Conservation (phyloP, 73 alveolate species). For the Tetrahymena elliotti region DNA sequence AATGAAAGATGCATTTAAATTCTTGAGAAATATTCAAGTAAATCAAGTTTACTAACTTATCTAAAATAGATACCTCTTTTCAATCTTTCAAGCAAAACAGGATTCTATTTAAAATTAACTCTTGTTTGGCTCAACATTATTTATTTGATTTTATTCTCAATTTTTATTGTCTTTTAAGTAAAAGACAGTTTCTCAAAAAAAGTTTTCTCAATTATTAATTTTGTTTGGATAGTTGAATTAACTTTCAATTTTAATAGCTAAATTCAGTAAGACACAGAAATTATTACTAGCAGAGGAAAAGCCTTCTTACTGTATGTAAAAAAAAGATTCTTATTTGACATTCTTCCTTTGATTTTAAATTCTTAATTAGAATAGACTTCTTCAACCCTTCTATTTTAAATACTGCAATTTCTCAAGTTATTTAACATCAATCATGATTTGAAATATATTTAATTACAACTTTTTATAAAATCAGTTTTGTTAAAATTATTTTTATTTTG, state of each 20-base stretch:
- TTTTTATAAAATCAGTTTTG: neutral
- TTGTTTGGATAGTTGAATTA: neutral
- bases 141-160: neutral
- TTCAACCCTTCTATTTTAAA: neutral
- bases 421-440: neutral
- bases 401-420: neutral
- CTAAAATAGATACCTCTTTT: neutral
- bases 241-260: neutral
- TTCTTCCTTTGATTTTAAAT: neutral
- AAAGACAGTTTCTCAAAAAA: neutral
- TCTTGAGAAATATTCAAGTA: neutral
- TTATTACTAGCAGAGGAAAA: neutral
- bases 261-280: neutral
- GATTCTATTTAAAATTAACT: neutral
- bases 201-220: neutral
- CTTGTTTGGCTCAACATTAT: neutral
- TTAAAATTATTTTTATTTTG: no score
- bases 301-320: neutral
- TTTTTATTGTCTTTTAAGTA: neutral
- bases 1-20: neutral
- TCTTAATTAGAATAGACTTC: neutral
- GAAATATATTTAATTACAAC: neutral
- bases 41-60: neutral
- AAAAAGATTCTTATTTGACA: neutral
- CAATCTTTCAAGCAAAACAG: neutral